Evolutionary conservation across 2,329 filamentous ascomycete species (phyloP).

Genomic region (Trichoderma asperellum): DNA sequence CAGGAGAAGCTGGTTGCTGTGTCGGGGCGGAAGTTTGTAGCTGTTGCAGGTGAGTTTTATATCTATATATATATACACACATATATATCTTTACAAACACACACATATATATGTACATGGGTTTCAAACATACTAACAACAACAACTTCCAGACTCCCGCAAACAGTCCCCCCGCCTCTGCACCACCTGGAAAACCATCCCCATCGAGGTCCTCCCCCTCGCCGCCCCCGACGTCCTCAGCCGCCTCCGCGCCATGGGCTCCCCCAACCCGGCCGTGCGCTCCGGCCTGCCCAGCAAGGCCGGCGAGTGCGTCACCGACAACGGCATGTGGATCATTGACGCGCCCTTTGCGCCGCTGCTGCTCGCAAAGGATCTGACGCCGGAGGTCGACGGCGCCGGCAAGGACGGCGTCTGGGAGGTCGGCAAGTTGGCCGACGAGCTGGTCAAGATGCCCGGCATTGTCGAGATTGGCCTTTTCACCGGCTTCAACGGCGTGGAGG

Average conservation of each 20-base stretch:
- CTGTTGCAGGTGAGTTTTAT: conserved; percentile 69
- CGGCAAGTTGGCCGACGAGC: conserved; percentile 68
- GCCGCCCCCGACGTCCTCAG: conserved; percentile 76
- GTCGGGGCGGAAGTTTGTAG: conserved; percentile 81
- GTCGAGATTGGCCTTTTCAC: conserved; percentile 91
- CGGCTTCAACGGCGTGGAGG: conserved; percentile 76
- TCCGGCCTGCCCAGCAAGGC: conserved; percentile 76
- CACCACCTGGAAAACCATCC: conserved; percentile 79
- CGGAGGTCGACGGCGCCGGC: conserved; percentile 56
- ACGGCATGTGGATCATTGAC: conserved; percentile 80
- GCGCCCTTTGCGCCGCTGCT: conserved; percentile 81
- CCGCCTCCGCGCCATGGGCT: conserved; percentile 74
- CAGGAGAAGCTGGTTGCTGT: conserved; percentile 96
- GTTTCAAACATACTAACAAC: neutral
- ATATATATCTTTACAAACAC: too few species aligned
- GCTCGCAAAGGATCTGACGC: conserved; percentile 57
- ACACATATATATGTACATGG: too few species aligned
- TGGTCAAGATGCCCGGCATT: conserved; percentile 84
- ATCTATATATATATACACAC: too few species aligned
- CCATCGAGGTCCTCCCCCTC: conserved; percentile 90
- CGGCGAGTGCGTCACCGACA: conserved; percentile 69
- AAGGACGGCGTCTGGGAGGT: conserved; percentile 75
- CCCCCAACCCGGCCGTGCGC: conserved; percentile 70
- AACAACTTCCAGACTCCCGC: conserved; percentile 68
- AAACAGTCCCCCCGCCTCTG: conserved; percentile 81